Evolutionary conservation across 768 basidiomycete species (phyloP), one percentile per base, ranked within the genome.

Genomic region (Tricholoma sp.): DNA sequence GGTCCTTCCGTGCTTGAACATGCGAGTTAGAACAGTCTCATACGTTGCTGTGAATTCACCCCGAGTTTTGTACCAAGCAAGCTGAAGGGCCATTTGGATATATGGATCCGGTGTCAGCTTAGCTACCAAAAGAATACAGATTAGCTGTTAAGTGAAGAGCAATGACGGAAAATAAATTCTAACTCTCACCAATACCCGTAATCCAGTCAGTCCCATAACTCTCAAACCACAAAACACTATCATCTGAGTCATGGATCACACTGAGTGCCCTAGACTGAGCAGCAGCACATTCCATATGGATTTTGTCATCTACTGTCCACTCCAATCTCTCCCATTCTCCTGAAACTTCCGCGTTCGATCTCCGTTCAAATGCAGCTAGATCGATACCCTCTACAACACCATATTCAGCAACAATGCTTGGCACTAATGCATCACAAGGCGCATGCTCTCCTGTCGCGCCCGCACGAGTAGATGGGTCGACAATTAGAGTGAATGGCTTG

Each of bases 361-460:
- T 54, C 5, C 31, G 17, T 24, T 68, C 61, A 32, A 86, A 82
- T 15, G 72, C 69, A 6, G 74, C 67, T 15, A 68, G 61, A 55
- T 89, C 83, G 10, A 94, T 76, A 7, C 82, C 82, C 62, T 89
- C 79, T 0, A 83, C 81, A 36, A 97, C 73, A 1, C 85, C 85
- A 62, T 91, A 95, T 61, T 97, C 93, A 32, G 85, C 84, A 7
- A 90, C 84, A 49, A 94, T 88, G 58, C 89, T 91, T 0, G 94
- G 94, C 2, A 95, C 85, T 12, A 98, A 76, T 1, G 94, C 96
- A 59, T 97, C 95, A 57, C 87, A 87, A 0, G 91, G 87, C 0
- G 91, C 89, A 68, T 96, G 94, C 71, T 98, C 95, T 4, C 95
- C 95, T 64, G 85, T 83, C 41, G 89, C 88, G 37, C 93, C 91